phyloP scores from a whole-genome alignment of 345 rosid species.

The Euphorbia lathyris region DNA sequence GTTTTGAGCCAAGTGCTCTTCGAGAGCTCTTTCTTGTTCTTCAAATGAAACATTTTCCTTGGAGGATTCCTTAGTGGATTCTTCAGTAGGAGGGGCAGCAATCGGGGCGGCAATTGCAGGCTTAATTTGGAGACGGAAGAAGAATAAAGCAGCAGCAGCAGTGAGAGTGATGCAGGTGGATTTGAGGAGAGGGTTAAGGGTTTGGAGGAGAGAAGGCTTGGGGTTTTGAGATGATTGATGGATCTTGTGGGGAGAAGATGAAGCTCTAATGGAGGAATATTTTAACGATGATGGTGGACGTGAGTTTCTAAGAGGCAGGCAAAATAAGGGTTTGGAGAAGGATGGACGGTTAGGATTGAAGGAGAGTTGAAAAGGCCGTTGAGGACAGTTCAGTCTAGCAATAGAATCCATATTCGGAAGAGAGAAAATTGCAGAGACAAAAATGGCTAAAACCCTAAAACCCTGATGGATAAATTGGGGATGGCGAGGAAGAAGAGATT shows the following conservation, averaged over 20 bases:
- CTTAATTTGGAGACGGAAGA: conserved; percentile 44
- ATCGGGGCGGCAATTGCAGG: conserved; percentile 57
- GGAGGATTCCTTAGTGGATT: conserved; percentile 23
- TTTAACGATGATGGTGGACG: conserved; percentile 29
- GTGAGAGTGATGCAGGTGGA: conserved; percentile 51
- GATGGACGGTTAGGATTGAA: conserved; percentile 41
- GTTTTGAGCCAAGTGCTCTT: conserved; percentile 38
- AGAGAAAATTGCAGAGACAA: neutral
- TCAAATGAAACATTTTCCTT: conserved; percentile 24
- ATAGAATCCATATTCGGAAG: conserved; percentile 49
- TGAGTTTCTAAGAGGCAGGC: conserved; percentile 37
- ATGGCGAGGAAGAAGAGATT: neutral
- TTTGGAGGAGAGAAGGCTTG: conserved; percentile 20
- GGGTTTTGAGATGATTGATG: conserved; percentile 14
- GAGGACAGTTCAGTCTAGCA: conserved; percentile 37
- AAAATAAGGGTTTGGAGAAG: conserved; percentile 26
- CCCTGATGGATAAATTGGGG: conserved; percentile 24
- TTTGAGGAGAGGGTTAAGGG: conserved; percentile 41
- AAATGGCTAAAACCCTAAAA: conserved; percentile 23
- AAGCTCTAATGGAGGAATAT: conserved; percentile 42
- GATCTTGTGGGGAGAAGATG: conserved; percentile 21
- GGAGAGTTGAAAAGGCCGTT: conserved; percentile 44
- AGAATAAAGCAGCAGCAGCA: conserved; percentile 59
- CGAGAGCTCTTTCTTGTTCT: conserved; percentile 51
- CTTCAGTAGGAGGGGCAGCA: conserved; percentile 32